These are phyloP conservation scores for Aspergillus indologenus DNA, from an alignment of 495 filamentous ascomycete genomes.

Conservation along the genomic window DNA sequence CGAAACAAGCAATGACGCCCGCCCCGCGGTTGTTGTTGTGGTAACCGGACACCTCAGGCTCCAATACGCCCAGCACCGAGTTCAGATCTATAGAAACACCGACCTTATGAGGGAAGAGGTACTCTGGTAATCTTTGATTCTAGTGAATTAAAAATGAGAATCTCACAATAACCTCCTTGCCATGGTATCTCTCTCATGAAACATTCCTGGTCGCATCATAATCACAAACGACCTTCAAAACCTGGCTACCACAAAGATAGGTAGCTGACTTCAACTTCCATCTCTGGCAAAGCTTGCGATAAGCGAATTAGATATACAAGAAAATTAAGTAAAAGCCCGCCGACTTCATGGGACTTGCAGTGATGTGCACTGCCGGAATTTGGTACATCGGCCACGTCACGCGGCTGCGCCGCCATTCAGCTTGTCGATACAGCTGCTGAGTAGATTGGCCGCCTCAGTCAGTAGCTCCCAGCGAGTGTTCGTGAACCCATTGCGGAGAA, in stretches of 20 bases:
- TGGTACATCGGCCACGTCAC: not conserved
- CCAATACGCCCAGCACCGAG: not conserved
- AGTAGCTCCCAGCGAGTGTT: constrained; percentile 89
- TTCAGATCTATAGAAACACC: no score
- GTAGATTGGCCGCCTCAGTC: constrained; percentile 75
- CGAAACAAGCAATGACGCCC: constrained; percentile 4
- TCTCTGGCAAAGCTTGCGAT: not conserved
- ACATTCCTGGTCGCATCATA: not conserved
- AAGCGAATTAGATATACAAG: constrained; percentile 2
- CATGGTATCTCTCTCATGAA: constrained; percentile 12
- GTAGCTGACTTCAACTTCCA: not conserved
- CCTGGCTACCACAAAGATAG: not conserved
- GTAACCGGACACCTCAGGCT: constrained; percentile 12
- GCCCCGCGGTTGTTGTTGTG: constrained; percentile 24
- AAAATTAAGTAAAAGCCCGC: not conserved
- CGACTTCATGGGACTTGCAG: no score
- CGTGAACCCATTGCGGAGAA: constrained; percentile 76
- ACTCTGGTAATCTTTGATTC: no score
- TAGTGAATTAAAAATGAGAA: no score
- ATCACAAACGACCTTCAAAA: not conserved
- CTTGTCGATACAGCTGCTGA: constrained; percentile 76
- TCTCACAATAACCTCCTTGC: no score
- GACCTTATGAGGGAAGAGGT: no score
- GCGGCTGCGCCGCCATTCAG: constrained; percentile 24
- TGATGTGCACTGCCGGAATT: not conserved